Conservation (phyloP, 2,329 filamentous ascomycete genomes). For the Penicillium sp. region DNA sequence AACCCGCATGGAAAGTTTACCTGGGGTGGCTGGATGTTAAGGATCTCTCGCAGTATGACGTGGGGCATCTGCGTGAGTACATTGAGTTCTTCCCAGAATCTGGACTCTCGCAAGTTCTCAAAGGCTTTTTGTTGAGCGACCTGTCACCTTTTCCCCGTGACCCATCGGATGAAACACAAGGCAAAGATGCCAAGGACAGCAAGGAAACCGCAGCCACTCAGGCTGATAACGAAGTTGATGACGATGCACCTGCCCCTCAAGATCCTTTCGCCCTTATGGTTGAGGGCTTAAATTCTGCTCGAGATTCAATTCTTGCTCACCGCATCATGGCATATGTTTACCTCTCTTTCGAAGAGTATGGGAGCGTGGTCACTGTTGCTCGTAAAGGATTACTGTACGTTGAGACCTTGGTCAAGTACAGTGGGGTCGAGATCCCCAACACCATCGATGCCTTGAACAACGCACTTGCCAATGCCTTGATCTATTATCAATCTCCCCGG, state of each 20-base stretch:
- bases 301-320: slow-evolving; percentile 70
- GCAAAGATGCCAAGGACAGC: slow-evolving; percentile 12
- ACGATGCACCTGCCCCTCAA: slow-evolving; percentile 49
- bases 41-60: slow-evolving; percentile 66
- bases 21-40: slow-evolving; percentile 81
- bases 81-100: slow-evolving; percentile 73
- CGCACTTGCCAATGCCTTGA: slow-evolving; percentile 74
- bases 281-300: slow-evolving; percentile 55
- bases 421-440: slow-evolving; percentile 60
- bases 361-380: slow-evolving; percentile 69
- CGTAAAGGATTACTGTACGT: slow-evolving; percentile 61
- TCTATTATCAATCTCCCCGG: slow-evolving; percentile 80
- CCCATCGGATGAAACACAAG: slow-evolving; percentile 42
- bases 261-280: slow-evolving; percentile 75
- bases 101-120: slow-evolving; percentile 72
- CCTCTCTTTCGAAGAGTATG: slow-evolving; percentile 72
- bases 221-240: slow-evolving; percentile 12
- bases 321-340: slow-evolving; percentile 77
- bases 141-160: slow-evolving; percentile 67
- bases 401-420: slow-evolving; percentile 53
- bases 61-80: slow-evolving; percentile 68
- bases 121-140: slow-evolving; percentile 70
- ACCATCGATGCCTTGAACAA: slow-evolving; percentile 66
- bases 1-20: slow-evolving; percentile 80
- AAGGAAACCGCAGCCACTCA: slow-evolving; percentile 26